A percentile compares a stretch with the other conserved stretches of the same genome.
phyloP scores from a whole-genome alignment of 768 basidiomycete species.

The Boletales sp. region DNA sequence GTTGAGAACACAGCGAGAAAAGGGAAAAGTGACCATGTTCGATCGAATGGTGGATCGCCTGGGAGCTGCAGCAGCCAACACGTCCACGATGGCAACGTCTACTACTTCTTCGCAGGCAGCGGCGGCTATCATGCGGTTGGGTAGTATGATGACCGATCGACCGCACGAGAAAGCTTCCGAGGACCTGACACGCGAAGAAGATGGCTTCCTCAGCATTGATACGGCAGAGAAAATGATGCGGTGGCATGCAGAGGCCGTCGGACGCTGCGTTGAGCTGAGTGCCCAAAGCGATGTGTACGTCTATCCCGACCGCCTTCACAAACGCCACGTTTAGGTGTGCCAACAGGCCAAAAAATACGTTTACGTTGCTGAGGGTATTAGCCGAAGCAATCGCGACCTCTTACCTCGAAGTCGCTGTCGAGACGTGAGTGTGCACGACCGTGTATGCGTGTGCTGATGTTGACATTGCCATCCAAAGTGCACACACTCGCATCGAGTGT shows the following conservation, averaged over 20 bases:
- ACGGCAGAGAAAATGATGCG: slow-evolving; percentile 87
- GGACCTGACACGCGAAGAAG: slow-evolving; percentile 73
- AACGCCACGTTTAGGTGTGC: slow-evolving; percentile 4
- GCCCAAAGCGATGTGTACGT: slow-evolving; percentile 80
- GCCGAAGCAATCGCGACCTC: slow-evolving; percentile 79
- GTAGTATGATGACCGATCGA: slow-evolving; percentile 63
- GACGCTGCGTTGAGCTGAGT: slow-evolving; percentile 89
- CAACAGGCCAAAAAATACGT: slow-evolving; percentile 81
- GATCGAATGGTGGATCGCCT: slow-evolving; percentile 89
- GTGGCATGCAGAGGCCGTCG: slow-evolving; percentile 98
- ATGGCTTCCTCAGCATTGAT: slow-evolving; percentile 73
- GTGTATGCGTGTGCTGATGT: not conserved
- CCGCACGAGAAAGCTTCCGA: slow-evolving; percentile 53
- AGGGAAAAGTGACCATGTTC: slow-evolving; percentile 72
- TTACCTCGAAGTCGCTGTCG: slow-evolving; percentile 89
- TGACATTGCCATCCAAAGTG: slow-evolving; percentile 41
- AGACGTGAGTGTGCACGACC: slow-evolving; percentile 64
- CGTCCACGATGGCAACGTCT: slow-evolving; percentile 53
- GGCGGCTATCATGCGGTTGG: slow-evolving; percentile 85
- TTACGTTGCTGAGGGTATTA: slow-evolving; percentile 77
- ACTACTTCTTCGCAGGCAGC: slow-evolving; percentile 82
- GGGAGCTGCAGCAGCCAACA: slow-evolving; percentile 68
- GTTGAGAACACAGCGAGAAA: slow-evolving; percentile 56
- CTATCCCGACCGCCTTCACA: not conserved
- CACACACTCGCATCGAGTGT: slow-evolving; percentile 64